Evolutionary conservation across 305 asterid genomes (phyloP).

Genomic region (Andrographis paniculata): DNA sequence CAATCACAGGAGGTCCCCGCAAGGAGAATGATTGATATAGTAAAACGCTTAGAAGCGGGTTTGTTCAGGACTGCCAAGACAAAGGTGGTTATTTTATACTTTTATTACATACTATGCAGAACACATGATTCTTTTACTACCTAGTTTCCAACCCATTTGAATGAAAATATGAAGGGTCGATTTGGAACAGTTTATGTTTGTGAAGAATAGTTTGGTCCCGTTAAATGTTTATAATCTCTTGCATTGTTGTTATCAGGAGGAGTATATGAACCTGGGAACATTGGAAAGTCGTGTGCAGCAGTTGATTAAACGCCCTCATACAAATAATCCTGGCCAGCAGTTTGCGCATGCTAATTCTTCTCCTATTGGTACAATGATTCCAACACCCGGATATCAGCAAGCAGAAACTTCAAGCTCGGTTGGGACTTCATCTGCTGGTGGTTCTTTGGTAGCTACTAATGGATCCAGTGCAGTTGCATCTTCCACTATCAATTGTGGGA

Average conservation of each 20-base stretch:
- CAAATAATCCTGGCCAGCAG: conserved; percentile 61
- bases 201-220: conserved; percentile 13
- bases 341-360: conserved; percentile 53
- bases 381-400: conserved; percentile 90
- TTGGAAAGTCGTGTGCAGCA: conserved; percentile 69
- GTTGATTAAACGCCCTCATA: conserved; percentile 46
- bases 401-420: conserved; percentile 35
- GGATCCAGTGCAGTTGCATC: conserved; percentile 43
- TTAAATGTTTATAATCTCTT: conserved; percentile 7
- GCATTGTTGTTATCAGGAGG: conserved; percentile 50
- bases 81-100: conserved; percentile 37
- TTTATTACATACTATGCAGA: conserved; percentile 6
- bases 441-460: conserved; percentile 37
- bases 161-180: too few relatives aligned
- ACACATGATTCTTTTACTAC: neutral
- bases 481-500: conserved; percentile 51
- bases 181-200: conserved; percentile 5
- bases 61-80: conserved; percentile 61
- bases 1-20: conserved; percentile 46
- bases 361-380: conserved; percentile 69
- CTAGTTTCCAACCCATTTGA: too few relatives aligned
- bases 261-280: conserved; percentile 58
- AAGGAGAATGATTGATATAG: conserved; percentile 56
- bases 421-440: conserved; percentile 51
- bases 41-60: conserved; percentile 79